A percentile compares a stretch with the other conserved stretches of the same genome.
These are phyloP conservation scores for Bonia amplexicaulis DNA, from an alignment of 176 grass and related monocot genomes.

Conservation along the genomic window DNA sequence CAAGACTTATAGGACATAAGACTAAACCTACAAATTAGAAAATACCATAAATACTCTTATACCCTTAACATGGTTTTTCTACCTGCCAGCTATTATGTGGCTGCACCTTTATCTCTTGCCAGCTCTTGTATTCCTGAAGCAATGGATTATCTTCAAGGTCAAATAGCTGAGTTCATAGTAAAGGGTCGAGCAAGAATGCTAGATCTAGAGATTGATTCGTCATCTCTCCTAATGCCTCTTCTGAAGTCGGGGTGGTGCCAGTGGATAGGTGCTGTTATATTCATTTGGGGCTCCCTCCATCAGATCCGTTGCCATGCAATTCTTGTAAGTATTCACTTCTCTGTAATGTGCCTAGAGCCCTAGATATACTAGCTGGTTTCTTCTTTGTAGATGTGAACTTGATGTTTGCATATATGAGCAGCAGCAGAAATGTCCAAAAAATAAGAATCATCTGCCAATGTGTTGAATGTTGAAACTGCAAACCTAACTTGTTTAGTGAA, in stretches of 20 bases:
- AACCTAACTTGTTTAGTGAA: not conserved
- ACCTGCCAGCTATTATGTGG: conserved; percentile 62
- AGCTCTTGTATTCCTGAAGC: conserved; percentile 69
- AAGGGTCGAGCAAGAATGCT: conserved; percentile 78
- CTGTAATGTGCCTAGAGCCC: not conserved
- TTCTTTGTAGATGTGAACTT: not conserved
- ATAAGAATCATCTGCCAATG: not conserved
- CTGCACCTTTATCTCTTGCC: conserved; percentile 69
- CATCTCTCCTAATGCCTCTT: conserved; percentile 62
- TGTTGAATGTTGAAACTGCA: not conserved
- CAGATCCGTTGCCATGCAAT: conserved; percentile 77
- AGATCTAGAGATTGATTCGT: conserved; percentile 53
- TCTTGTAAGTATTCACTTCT: conserved; percentile 57
- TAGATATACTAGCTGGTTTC: not conserved
- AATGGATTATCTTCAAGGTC: conserved; percentile 37
- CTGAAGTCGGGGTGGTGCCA: conserved; percentile 63
- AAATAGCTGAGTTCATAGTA: conserved; percentile 77
- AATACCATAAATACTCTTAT: too few species aligned
- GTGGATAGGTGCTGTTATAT: conserved; percentile 72
- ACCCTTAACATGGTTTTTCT: not conserved
- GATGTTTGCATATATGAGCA: not conserved
- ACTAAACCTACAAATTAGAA: too few species aligned
- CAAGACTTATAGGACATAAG: too few species aligned
- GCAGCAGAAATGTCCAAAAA: not conserved
- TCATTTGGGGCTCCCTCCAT: conserved; percentile 81